Base-by-base conservation (phyloP, 768 basidiomycete species). In the Daedalea quercina region DNA sequence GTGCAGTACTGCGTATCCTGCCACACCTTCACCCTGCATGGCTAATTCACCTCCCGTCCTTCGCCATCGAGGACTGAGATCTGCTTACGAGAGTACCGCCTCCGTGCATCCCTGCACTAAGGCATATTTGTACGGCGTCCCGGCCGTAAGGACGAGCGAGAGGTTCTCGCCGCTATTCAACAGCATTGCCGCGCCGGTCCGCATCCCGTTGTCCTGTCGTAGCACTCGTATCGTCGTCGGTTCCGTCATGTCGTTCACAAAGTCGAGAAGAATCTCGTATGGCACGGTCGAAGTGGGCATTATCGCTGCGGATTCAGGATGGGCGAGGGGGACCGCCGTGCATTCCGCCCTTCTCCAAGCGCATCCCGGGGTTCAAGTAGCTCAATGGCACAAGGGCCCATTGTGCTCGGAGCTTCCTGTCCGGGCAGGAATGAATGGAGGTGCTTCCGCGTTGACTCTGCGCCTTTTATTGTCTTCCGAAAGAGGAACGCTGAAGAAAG, bases 231-330 rank as follows among this genome's bases (percentile, higher is more conserved):
- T 55, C 12, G 69, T 74, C 9, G 67, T 69, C 23, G 70, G 54
- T 47, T 68, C 65, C 12, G 61, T 33, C 13, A 73, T 76, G 61
- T 80, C 73, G 67, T 81, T 82, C 34, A 64, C 61, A 55, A 81
- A 64, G 54, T 79, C 77, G 60, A 81, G 70, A 34, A 78, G 56
- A 42, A 81, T 73, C 61, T 81, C 79, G 67, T 76, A 81, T 37
- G 78, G 71, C 25, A 69, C 55, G n/a, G 77, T 79, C 60, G 71
- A 74, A 35, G 76, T 75, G 44, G 76, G 77, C 62, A 60, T 64
- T 15, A 28, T 49, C 24, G 41, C n/a, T 22, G 47, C 22, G 51
- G 45, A 37, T 25, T 33, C 47, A 17, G 44, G 23, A 20, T 44
- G 52, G 44, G 45, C 28, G 43, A 49, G 20, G 44, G 20, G 44